Evolutionary conservation across 2,329 filamentous ascomycete species (phyloP).

Genomic region (Diaporthe batatas): DNA sequence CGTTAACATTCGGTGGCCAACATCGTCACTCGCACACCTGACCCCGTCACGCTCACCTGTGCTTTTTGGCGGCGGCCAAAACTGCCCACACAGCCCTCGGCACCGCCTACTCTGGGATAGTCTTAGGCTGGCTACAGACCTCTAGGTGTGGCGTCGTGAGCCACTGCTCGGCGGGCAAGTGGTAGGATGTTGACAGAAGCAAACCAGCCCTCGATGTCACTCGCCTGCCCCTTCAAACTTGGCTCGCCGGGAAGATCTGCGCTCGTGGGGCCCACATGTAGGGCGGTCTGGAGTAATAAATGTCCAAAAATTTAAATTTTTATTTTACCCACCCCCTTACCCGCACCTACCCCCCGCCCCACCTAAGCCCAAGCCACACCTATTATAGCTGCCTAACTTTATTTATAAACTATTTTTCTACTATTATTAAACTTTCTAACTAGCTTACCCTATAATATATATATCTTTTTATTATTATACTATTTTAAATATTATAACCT

Average conservation of each 20-base stretch:
- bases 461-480: too few relatives aligned
- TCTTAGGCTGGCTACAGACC: background rate
- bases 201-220: background rate
- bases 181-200: slow-evolving; percentile 22
- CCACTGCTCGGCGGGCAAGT: slow-evolving; percentile 6
- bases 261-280: slow-evolving; percentile 35
- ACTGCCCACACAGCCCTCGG: background rate
- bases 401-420: too few relatives aligned
- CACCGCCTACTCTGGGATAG: background rate
- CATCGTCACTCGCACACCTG: background rate
- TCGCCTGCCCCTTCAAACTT: slow-evolving; percentile 22
- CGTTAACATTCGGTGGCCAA: slow-evolving; percentile 21
- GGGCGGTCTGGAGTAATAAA: too few relatives aligned
- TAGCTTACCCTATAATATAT: too few relatives aligned
- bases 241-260: slow-evolving; percentile 38
- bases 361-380: too few relatives aligned
- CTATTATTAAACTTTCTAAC: too few relatives aligned
- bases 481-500: too few relatives aligned
- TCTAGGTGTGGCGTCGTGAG: background rate
- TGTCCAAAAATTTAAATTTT: too few relatives aligned
- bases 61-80: slow-evolving; percentile 1
- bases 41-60: slow-evolving; percentile 3
- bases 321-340: too few relatives aligned
- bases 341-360: too few relatives aligned
- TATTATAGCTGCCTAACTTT: too few relatives aligned